Evolutionary conservation across 2,329 filamentous ascomycete genomes (phyloP), one percentile per base, ranked within the genome.

Genomic region (Fusarium paranaense): DNA sequence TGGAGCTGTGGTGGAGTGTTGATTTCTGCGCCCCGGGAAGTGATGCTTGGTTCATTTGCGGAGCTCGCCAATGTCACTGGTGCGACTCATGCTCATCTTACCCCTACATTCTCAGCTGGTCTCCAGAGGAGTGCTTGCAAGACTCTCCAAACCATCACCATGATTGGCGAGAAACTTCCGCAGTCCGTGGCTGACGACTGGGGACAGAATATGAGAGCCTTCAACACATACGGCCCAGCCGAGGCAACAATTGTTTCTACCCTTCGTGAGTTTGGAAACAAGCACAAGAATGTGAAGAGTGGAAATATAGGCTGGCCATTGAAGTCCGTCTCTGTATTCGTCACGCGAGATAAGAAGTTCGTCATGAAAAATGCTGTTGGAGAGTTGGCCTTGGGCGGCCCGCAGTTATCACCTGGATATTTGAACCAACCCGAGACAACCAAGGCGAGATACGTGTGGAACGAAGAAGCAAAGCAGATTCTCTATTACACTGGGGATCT

Each of bases 321-420:
- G 20, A 70, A 62, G 6, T 64, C 61, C 1, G 61, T 64, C 10
- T 64, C 61, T n/a, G 61, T 64, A 18, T 64, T 64, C 16, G 61
- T 64, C 10, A 64, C 37, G 6, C 69, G 61, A 32, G 54, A 54
- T 2, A 75, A 70, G 66, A 67, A 77, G 45, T 79, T 89, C 10
- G 78, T 91, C 30, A 89, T 89, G 10, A 83, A 83, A 30, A 90
- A 91, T 30, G 88, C 85, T 11, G 80, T 90, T 33, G 90, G 90
- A 14, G 90, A 92, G 78, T 83, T 92, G 16, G 91, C 88, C 67
- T 90, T 92, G 75, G 89, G 89, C 37, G 90, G 90, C 22, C 83
- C 87, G 52, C 90, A 92, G 30, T 30, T 76, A 3, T 68, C 62
- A 22, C 68, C 64, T 47, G 73, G 72, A 5, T 74, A 76, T 60